These are phyloP conservation scores for Rugonectria rugulosa DNA, from an alignment of 2,329 filamentous ascomycete species.

Conservation along the genomic window DNA sequence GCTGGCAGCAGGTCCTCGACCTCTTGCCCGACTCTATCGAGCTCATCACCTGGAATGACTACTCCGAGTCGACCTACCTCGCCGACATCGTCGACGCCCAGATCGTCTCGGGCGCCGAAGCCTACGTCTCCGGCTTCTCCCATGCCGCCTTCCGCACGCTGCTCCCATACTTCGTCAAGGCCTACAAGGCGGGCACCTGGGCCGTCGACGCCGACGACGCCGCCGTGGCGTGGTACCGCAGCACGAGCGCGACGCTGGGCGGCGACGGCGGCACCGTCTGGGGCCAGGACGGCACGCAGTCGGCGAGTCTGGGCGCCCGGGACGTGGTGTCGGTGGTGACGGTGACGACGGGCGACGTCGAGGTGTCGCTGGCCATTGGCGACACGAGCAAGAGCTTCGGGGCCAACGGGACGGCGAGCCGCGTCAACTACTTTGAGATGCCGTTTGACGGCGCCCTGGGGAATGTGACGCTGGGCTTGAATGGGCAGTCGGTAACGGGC, in stretches of 20 bases:
- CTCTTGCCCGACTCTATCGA: constrained; percentile 55
- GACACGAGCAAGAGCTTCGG: constrained; percentile 26
- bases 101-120: constrained; percentile 52
- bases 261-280: constrained; percentile 43
- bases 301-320: constrained; percentile 31
- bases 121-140: constrained; percentile 56
- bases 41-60: constrained; percentile 62
- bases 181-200: constrained; percentile 53
- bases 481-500: constrained; percentile 22
- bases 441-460: constrained; percentile 27
- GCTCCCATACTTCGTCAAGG: constrained; percentile 58
- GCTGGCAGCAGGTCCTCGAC: constrained; percentile 62
- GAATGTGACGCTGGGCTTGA: constrained; percentile 30
- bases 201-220: constrained; percentile 38
- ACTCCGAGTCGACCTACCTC: constrained; percentile 63
- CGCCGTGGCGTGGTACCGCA: constrained; percentile 45
- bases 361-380: constrained; percentile 43
- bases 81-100: constrained; percentile 51
- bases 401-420: constrained; percentile 24
- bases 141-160: constrained; percentile 59
- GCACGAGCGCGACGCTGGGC: constrained; percentile 37
- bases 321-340: constrained; percentile 47
- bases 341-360: constrained; percentile 37
- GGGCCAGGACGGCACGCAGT: constrained; percentile 34
- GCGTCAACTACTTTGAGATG: constrained; percentile 33